These are phyloP conservation scores for Xylaria sp. DNA, from an alignment of 2,329 filamentous ascomycete genomes.

Conservation along the genomic window DNA sequence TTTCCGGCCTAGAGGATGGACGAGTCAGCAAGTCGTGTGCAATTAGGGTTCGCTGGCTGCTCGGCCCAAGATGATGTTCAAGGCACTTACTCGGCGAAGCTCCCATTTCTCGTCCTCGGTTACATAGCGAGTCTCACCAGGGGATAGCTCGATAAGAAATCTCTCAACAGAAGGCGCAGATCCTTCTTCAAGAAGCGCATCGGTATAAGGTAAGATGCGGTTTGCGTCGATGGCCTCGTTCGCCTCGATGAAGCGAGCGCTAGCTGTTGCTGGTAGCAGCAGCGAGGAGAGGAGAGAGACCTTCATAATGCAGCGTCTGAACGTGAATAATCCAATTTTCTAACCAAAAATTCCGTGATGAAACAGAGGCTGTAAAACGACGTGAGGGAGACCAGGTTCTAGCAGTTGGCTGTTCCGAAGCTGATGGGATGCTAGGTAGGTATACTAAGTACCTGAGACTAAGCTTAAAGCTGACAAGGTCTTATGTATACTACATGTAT, in stretches of 20 bases:
- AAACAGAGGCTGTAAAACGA: background rate
- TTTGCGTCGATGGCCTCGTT: constrained; percentile 62
- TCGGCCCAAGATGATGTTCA: background rate
- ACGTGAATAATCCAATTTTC: background rate
- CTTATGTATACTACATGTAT: too few relatives aligned
- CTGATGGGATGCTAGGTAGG: too few relatives aligned
- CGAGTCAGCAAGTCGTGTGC: constrained; percentile 33
- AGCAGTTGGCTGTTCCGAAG: background rate
- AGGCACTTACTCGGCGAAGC: constrained; percentile 72
- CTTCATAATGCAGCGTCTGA: constrained; percentile 46
- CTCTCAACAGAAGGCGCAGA: constrained; percentile 54
- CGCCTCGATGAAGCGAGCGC: constrained; percentile 66
- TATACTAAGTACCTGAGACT: too few relatives aligned
- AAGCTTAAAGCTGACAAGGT: too few relatives aligned
- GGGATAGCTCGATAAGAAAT: constrained; percentile 85
- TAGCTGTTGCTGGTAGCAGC: constrained; percentile 62
- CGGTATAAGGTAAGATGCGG: constrained; percentile 60
- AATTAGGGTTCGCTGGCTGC: background rate
- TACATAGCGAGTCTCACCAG: constrained; percentile 84
- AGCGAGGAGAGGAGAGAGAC: constrained; percentile 62
- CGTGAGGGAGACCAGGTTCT: background rate
- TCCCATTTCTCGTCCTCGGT: constrained; percentile 97
- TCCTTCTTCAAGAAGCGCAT: constrained; percentile 49
- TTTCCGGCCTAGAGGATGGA: constrained; percentile 72
- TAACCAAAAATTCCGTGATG: background rate